Base-by-base conservation (phyloP, 208 protist species). In the Phytomonas serpens region DNA sequence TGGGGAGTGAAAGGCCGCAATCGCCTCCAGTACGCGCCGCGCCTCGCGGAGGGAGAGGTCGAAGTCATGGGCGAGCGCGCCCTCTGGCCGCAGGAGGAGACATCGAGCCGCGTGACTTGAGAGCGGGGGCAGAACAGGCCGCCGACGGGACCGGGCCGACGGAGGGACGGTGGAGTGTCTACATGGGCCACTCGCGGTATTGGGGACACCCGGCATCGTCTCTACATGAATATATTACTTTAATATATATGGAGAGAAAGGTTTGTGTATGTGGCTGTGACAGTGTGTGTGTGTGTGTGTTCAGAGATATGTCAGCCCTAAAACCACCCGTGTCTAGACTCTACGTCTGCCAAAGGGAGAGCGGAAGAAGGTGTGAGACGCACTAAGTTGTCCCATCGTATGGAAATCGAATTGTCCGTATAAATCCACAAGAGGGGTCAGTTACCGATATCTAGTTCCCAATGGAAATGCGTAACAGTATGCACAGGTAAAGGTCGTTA, bases 21-120 rank as follows among this genome's bases (percentile, higher is more conserved):
- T 67, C 4, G 33, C 57, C 27, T 6, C 31, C 61, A 62, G 2
- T 52, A 47, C 66, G 36, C 57, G 32, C 42, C 40, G 27, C 38
- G 64, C 68, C 40, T 19, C 52, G 5, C 4, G 23, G 2, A 70
- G 34, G 10, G 67, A 72, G 27, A 47, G 67, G 33, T 65, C 57
- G 51, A 71, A 63, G 67, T 11, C 11, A 19, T 13, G 11, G 36
- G 30, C 31, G 13, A 68, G 32, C 23, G 62, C 31, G 23, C 42
- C 68, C 29, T 67, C 40, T 2, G 63, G 68, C 52, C 47, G n/a
- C 16, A 67, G 29, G 2, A 68, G 71, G 10, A 76, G 42, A 14
- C 31, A 32, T 2, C 30, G 40, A 3, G 40, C 40, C 40, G 40
- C 40, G 16, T 11, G 40, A 19, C 40, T 47, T 2, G 40, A 10